These are phyloP conservation scores for Mycotypha africana DNA, from an alignment of 371 early-diverging fungal species.

Conservation along the genomic window DNA sequence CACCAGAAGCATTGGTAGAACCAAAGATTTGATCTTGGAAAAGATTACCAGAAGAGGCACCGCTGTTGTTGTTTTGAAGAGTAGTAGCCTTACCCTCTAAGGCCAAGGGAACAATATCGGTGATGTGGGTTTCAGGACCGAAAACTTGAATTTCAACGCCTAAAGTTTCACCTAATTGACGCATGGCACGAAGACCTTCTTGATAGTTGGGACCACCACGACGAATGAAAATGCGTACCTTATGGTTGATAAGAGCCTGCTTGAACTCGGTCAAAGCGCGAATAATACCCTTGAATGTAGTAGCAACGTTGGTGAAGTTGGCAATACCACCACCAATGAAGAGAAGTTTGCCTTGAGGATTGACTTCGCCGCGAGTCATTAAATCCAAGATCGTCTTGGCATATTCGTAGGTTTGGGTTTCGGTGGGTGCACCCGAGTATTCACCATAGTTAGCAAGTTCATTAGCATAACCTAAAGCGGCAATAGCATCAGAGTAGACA, in stretches of 20 bases:
- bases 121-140: constrained; percentile 97
- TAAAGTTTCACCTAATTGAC: constrained; percentile 86
- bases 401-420: constrained; percentile 97
- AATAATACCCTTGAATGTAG: constrained; percentile 98
- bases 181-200: constrained; percentile 95
- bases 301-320: constrained; percentile 98
- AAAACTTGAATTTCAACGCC: constrained; percentile 93
- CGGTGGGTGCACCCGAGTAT: constrained; percentile 98
- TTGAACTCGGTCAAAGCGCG: constrained; percentile 91
- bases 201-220: constrained; percentile 99
- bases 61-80: constrained; percentile 1
- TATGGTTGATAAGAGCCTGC: constrained; percentile 79
- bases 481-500: constrained; percentile 95
- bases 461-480: constrained; percentile 86
- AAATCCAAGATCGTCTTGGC: constrained; percentile 96
- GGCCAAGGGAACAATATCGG: constrained; percentile 95
- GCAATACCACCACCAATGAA: constrained; percentile 99
- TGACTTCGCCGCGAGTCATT: constrained; percentile 86
- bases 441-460: constrained; percentile 99
- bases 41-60: constrained; percentile 57
- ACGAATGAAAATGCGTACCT: constrained; percentile 91
- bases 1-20: constrained; percentile 26
- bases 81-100: constrained; percentile 52
- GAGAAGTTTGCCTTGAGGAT: constrained; percentile 90
- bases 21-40: constrained; percentile 63